Evolutionary conservation across 805 yeast genomes (phyloP).

Genomic region (Candida michaelii): DNA sequence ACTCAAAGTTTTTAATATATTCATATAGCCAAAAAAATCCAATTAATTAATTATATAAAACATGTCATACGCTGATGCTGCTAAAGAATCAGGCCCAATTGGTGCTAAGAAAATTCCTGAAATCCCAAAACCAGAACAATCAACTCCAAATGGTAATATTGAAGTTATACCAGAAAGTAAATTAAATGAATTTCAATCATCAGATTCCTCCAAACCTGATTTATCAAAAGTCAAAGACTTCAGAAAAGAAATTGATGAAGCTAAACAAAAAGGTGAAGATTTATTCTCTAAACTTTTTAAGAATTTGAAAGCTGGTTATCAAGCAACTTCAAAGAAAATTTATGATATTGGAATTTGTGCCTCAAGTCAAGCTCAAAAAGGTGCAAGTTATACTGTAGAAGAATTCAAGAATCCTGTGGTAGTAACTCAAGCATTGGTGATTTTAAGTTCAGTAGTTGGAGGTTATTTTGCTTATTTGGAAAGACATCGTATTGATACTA

Average conservation of each 20-base stretch:
- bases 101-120: conserved; percentile 33
- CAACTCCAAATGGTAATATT: conserved; percentile 13
- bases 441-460: conserved; percentile 48
- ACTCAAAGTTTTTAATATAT: conserved; percentile 1
- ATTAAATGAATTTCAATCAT: conserved; percentile 17
- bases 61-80: conserved; percentile 40
- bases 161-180: conserved; percentile 17
- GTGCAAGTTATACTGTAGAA: neutral
- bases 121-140: conserved; percentile 23
- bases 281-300: conserved; percentile 20
- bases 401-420: conserved; percentile 67
- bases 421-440: conserved; percentile 50
- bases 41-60: neutral
- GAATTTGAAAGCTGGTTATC: conserved; percentile 2
- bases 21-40: neutral
- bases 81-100: conserved; percentile 39
- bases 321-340: neutral
- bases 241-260: conserved; percentile 20
- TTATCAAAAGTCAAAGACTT: conserved; percentile 17
- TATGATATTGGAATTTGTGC: conserved; percentile 9
- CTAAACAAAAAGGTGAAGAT: conserved; percentile 23
- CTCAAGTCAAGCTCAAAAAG: neutral
- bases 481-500: conserved; percentile 47
- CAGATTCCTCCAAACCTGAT: conserved; percentile 18
- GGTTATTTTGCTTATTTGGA: conserved; percentile 51